Evolutionary conservation across 2,329 filamentous ascomycete species (phyloP).

Genomic region (Myriosclerotinia duriaeana): DNA sequence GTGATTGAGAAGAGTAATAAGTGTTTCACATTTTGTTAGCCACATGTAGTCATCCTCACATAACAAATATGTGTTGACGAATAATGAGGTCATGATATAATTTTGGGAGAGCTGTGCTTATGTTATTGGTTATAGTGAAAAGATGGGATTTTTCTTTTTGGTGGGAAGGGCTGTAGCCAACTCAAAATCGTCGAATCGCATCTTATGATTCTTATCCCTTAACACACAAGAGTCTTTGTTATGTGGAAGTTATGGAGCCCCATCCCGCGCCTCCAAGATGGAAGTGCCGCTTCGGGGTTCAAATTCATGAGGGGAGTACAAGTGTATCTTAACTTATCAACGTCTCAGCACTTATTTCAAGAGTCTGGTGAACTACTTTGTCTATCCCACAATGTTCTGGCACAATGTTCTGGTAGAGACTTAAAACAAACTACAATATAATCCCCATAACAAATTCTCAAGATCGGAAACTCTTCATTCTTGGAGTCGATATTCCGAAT

Average conservation of each 20-base stretch:
- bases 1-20: not conserved
- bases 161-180: not conserved
- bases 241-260: not conserved
- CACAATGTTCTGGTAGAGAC: too few relatives aligned
- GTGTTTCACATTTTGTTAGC: slow-evolving; percentile 1
- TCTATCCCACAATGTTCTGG: not conserved
- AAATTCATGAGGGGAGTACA: not conserved
- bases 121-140: not conserved
- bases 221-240: not conserved
- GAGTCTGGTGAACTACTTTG: not conserved
- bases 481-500: too few relatives aligned
- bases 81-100: not conserved
- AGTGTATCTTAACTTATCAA: not conserved
- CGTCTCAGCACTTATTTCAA: not conserved
- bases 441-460: too few relatives aligned
- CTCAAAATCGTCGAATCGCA: not conserved
- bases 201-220: not conserved
- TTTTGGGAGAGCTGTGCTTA: not conserved
- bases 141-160: not conserved
- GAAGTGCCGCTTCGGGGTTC: not conserved
- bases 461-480: too few relatives aligned
- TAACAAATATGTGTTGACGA: too few relatives aligned
- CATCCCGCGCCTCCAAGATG: not conserved
- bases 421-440: not conserved
- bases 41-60: not conserved